A percentile compares a stretch with the other conserved stretches of the same genome.
Conservation (phyloP, 768 basidiomycete genomes). For the Vishniacozyma victoriae region DNA sequence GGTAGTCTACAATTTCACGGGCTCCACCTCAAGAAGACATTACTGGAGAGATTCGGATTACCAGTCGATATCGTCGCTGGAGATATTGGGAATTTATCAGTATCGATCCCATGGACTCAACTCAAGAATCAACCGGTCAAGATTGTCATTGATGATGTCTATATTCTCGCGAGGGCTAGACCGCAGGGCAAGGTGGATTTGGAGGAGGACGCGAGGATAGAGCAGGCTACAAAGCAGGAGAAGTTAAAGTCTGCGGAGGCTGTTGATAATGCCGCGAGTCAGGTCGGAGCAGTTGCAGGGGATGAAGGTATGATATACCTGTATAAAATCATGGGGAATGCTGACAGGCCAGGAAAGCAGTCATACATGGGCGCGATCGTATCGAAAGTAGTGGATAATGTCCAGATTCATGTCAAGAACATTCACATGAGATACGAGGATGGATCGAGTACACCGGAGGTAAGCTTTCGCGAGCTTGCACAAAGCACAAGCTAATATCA, state of each 20-base stretch:
- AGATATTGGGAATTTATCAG: constrained; percentile 40
- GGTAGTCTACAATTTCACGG: constrained; percentile 54
- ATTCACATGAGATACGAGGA: constrained; percentile 97
- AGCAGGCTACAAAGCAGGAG: constrained; percentile 80
- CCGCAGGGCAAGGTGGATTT: constrained; percentile 65
- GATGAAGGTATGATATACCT: constrained; percentile 42
- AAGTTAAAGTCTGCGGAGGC: constrained; percentile 78
- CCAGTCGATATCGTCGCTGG: constrained; percentile 95
- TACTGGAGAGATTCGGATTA: constrained; percentile 87
- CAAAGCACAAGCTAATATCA: neutral
- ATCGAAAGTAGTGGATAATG: constrained; percentile 86
- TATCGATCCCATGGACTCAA: constrained; percentile 42
- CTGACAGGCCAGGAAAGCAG: constrained; percentile 56
- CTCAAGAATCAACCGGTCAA: constrained; percentile 65
- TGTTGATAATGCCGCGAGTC: constrained; percentile 52
- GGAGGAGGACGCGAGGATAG: constrained; percentile 75
- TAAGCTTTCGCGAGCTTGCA: constrained; percentile 51
- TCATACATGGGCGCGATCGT: constrained; percentile 75
- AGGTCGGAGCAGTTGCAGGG: constrained; percentile 21
- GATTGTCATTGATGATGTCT: constrained; percentile 85
- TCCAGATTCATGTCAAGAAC: constrained; percentile 91
- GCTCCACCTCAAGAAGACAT: constrained; percentile 83
- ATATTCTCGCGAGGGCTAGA: constrained; percentile 72
- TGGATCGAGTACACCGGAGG: constrained; percentile 83
- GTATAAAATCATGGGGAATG: neutral